These are phyloP conservation scores for Pleurostoma richardsiae DNA, from an alignment of 2,329 filamentous ascomycete species.

Conservation along the genomic window DNA sequence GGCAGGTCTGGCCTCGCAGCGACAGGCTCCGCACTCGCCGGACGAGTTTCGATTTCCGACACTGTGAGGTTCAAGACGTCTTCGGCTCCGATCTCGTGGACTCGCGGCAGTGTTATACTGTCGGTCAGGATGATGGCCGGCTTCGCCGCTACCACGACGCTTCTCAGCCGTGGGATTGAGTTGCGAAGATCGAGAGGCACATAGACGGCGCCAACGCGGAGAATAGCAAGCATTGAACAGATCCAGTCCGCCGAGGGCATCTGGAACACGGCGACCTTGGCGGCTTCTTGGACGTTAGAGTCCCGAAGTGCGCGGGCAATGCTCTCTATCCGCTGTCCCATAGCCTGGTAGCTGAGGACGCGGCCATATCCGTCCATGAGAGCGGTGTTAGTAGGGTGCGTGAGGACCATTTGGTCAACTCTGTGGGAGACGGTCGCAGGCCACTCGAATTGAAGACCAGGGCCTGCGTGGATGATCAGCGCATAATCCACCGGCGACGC, in stretches of 20 bases:
- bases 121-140: constrained; percentile 16
- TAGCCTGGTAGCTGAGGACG: constrained; percentile 25
- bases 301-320: constrained; percentile 24
- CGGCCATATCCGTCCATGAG: constrained; percentile 13
- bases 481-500: not conserved
- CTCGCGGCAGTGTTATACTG: not conserved
- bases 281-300: constrained; percentile 10
- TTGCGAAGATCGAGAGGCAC: constrained; percentile 33
- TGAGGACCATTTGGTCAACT: constrained; percentile 24
- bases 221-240: constrained; percentile 32
- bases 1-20: constrained; percentile 4
- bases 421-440: constrained; percentile 25
- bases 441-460: constrained; percentile 20
- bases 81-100: not conserved
- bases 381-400: constrained; percentile 9
- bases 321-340: constrained; percentile 23
- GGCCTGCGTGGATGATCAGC: constrained; percentile 1
- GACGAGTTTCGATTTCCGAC: not conserved
- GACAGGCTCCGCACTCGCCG: not conserved
- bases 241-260: constrained; percentile 27
- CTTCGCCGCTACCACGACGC: constrained; percentile 20
- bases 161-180: constrained; percentile 20
- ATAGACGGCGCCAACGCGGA: constrained; percentile 28
- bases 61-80: not conserved
- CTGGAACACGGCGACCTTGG: constrained; percentile 32